A percentile compares a stretch with the other conserved stretches of the same genome.
Evolutionary conservation across 176 grass and related monocot species (phyloP).

Genomic region (Zea luxurians): DNA sequence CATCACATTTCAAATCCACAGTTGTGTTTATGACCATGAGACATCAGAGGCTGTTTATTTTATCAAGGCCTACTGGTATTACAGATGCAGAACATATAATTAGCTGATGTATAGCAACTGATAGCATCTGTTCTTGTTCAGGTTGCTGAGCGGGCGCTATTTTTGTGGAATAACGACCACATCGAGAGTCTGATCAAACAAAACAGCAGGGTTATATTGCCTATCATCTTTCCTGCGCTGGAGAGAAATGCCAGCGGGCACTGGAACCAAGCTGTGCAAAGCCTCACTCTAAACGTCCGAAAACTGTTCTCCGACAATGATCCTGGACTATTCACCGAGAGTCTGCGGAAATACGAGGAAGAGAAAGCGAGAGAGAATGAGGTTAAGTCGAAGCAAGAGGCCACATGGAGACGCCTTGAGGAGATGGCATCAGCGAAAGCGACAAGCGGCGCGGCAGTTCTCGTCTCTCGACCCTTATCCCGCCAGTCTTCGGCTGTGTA

Average conservation of each 20-base stretch:
- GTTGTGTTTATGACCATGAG: not conserved
- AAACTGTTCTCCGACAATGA: constrained; percentile 78
- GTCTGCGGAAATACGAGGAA: constrained; percentile 58
- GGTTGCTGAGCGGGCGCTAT: constrained; percentile 81
- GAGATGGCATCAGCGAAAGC: constrained; percentile 68
- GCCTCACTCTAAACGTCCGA: constrained; percentile 71
- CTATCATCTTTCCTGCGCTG: constrained; percentile 72
- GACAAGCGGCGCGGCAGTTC: constrained; percentile 60
- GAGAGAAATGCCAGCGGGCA: constrained; percentile 64
- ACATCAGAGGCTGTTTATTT: not conserved
- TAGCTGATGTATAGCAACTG: constrained; percentile 26
- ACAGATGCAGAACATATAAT: not conserved
- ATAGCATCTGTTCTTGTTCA: constrained; percentile 41
- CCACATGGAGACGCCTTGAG: constrained; percentile 71
- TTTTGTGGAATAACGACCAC: constrained; percentile 90
- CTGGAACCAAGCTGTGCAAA: constrained; percentile 88
- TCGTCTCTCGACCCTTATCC: constrained; percentile 45
- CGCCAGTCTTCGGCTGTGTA: constrained; percentile 50
- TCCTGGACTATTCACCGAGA: constrained; percentile 50
- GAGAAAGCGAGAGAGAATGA: constrained; percentile 64
- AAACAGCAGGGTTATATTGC: constrained; percentile 70
- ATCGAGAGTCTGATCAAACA: constrained; percentile 64
- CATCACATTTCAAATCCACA: not conserved
- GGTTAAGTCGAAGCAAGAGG: constrained; percentile 51
- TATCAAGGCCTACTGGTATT: constrained; percentile 2